Evolutionary conservation across 2,329 filamentous ascomycete genomes (phyloP).

Genomic region (Exophiala oligosperma): DNA sequence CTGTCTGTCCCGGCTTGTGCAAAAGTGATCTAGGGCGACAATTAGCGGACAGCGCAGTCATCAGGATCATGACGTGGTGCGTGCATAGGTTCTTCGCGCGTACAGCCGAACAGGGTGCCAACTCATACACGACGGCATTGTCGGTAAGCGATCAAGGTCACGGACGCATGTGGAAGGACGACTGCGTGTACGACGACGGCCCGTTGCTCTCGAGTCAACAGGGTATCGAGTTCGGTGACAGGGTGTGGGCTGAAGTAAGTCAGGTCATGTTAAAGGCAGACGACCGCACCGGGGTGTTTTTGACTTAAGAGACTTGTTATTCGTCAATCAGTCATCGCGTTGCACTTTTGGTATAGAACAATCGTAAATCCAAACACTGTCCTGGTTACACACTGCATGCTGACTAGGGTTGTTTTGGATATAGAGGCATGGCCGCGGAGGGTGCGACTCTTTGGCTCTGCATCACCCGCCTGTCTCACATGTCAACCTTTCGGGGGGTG

Average conservation of each 20-base stretch:
- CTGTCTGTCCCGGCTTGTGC: constrained; percentile 47
- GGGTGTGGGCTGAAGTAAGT: constrained; percentile 45
- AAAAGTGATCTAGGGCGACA: constrained; percentile 43
- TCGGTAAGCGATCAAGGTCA: constrained; percentile 44
- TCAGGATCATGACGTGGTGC: constrained; percentile 30
- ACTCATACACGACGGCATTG: constrained; percentile 44
- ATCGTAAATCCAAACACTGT: too few relatives aligned
- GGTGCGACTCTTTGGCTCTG: too few relatives aligned
- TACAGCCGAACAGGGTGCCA: constrained; percentile 45
- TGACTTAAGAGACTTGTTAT: not conserved
- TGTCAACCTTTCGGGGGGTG: too few relatives aligned
- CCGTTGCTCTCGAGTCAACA: constrained; percentile 31
- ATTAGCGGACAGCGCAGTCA: constrained; percentile 26
- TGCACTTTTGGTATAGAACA: too few relatives aligned
- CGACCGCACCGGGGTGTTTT: constrained; percentile 10
- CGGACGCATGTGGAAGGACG: constrained; percentile 46
- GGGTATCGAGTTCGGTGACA: constrained; percentile 38
- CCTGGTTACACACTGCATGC: too few relatives aligned
- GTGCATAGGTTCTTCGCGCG: constrained; percentile 42
- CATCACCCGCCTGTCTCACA: too few relatives aligned
- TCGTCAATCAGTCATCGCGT: too few relatives aligned
- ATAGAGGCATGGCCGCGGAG: too few relatives aligned
- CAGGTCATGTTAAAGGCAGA: constrained; percentile 32
- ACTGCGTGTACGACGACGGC: constrained; percentile 37
- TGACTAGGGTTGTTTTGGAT: too few relatives aligned